Base-by-base conservation (phyloP, 129 eudicot genomes). In the Heracleum sosnowskyi region DNA sequence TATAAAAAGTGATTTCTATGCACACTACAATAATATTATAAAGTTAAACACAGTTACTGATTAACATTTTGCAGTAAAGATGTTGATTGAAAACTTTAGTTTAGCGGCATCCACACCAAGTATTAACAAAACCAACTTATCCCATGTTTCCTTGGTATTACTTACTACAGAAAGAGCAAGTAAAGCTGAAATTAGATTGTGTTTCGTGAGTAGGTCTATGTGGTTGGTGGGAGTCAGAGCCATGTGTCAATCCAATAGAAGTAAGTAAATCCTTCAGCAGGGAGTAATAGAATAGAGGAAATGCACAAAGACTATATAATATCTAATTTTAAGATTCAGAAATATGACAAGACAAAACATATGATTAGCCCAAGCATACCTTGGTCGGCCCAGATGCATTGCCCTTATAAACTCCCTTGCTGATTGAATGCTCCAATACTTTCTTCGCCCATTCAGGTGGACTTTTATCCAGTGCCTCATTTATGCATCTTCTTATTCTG, bases 311-410 rank as follows among this genome's bases (percentile, higher is more conserved):
- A 15, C 40, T n/a, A 40, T n/a, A 40, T 3, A 72, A 72, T 18
- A 41, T 22, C 20, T 12, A 39, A n/a, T 41, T 40, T 29, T 15
- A 26, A n/a, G 51, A 40, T 40, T 41, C 17, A 72, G 33, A 24
- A 22, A 7, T 71, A 39, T 24, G 11, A 72, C 20, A 73, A n/a
- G 46, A 11, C 0, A 20, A 42, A 20, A 42, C 34, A 16, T n/a
- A 49, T 31, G 45, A 69, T 57, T 35, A 47, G 39, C 33, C 24
- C 77, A 68, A 78, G 76, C 45, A 7, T 73, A 88, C 91, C 91
- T 89, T 87, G 15, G 95, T 90, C 9, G 95, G 95, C 53, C 95
- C 95, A 75, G 91, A 87, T 22, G 95, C 91, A 76, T 90, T 90
- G 37, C 91, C 87, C 68, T 87, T 90, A 55, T 90, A 90, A n/a